These are phyloP conservation scores for Neoboletus subvelutipes DNA, from an alignment of 768 basidiomycete genomes.

Conservation along the genomic window DNA sequence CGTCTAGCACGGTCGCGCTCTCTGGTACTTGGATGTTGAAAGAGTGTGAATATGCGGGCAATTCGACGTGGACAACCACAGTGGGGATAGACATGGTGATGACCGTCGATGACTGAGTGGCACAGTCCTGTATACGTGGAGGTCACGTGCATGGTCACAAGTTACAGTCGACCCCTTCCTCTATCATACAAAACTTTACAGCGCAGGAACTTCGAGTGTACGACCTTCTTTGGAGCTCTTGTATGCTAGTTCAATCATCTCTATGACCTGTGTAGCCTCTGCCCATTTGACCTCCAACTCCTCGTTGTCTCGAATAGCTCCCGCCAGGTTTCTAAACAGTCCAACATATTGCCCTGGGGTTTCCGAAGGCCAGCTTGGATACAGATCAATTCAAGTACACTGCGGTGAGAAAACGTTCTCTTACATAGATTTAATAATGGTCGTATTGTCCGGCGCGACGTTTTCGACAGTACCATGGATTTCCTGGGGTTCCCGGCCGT, in stretches of 20 bases:
- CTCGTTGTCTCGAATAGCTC: slow-evolving; percentile 53
- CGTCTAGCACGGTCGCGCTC: slow-evolving; percentile 52
- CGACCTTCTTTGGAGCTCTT: slow-evolving; percentile 62
- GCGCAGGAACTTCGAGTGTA: slow-evolving; percentile 36
- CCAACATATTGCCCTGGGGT: slow-evolving; percentile 57
- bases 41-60: slow-evolving; percentile 72
- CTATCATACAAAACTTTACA: slow-evolving; percentile 4
- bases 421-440: slow-evolving; percentile 33
- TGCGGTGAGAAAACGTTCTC: slow-evolving; percentile 27
- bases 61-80: slow-evolving; percentile 58
- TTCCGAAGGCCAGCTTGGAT: slow-evolving; percentile 59
- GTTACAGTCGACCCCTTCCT: not conserved
- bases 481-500: slow-evolving; percentile 62
- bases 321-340: slow-evolving; percentile 66
- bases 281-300: slow-evolving; percentile 68
- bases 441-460: slow-evolving; percentile 43
- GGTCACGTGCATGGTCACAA: slow-evolving; percentile 24
- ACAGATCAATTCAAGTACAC: slow-evolving; percentile 19
- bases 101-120: slow-evolving; percentile 1
- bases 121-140: slow-evolving; percentile 28
- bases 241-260: slow-evolving; percentile 75
- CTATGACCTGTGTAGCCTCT: slow-evolving; percentile 68
- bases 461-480: slow-evolving; percentile 65
- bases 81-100: slow-evolving; percentile 29
- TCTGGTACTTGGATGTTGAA: slow-evolving; percentile 54